phyloP scores from a whole-genome alignment of 768 basidiomycete species.

The Agaricus blazei region DNA sequence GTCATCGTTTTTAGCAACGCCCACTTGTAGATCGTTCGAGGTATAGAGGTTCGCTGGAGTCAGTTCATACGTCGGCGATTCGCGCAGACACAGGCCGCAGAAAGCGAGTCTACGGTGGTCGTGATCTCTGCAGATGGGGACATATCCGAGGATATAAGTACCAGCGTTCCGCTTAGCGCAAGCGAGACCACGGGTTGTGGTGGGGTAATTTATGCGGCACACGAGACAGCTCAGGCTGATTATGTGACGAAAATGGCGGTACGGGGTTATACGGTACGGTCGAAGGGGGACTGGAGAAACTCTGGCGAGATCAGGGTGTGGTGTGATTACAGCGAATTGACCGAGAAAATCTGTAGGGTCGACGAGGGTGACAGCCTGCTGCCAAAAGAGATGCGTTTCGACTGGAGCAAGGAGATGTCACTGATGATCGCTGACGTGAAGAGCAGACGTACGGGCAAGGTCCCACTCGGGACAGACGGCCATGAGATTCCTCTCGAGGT shows the following conservation, averaged over 20 bases:
- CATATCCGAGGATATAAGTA: conserved; percentile 37
- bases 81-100: conserved; percentile 68
- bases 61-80: conserved; percentile 41
- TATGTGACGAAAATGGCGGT: conserved; percentile 61
- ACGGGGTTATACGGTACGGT: conserved; percentile 40
- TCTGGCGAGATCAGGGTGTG: conserved; percentile 26
- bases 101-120: conserved; percentile 45
- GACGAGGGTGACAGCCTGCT: conserved; percentile 52
- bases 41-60: conserved; percentile 11
- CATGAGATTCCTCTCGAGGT: conserved; percentile 58
- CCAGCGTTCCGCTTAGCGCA: conserved; percentile 37
- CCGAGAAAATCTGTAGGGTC: conserved; percentile 58
- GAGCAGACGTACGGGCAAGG: conserved; percentile 45
- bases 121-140: conserved; percentile 62
- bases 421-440: neutral
- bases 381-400: conserved; percentile 68
- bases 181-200: conserved; percentile 43
- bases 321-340: conserved; percentile 42
- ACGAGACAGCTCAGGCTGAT: conserved; percentile 51
- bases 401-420: conserved; percentile 32
- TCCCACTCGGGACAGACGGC: conserved; percentile 56
- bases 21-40: conserved; percentile 17
- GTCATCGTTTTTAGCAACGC: conserved; percentile 66
- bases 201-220: conserved; percentile 65
- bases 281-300: conserved; percentile 29